These are phyloP conservation scores for Verticillium dahliae DNA, from an alignment of 2,329 filamentous ascomycete species.

Conservation along the genomic window DNA sequence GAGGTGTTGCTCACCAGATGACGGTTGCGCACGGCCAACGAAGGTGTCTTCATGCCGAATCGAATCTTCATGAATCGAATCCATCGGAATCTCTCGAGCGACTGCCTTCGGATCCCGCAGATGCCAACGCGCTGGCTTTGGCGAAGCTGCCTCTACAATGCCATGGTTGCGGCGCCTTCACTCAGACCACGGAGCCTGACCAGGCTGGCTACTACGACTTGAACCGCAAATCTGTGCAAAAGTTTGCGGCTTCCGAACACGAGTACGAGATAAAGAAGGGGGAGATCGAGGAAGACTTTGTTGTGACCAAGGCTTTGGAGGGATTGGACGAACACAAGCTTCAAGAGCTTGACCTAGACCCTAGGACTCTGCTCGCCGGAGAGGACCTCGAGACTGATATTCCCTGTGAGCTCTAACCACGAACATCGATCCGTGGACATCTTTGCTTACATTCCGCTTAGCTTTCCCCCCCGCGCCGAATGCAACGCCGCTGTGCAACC, in stretches of 20 bases:
- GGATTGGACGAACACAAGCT: constrained; percentile 34
- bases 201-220: constrained; percentile 52
- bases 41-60: constrained; percentile 19
- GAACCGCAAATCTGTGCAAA: constrained; percentile 41
- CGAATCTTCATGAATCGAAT: constrained; percentile 1
- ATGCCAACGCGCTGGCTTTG: not conserved
- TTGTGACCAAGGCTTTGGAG: constrained; percentile 40
- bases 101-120: not conserved
- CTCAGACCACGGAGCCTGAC: constrained; percentile 45
- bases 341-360: constrained; percentile 37
- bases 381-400: constrained; percentile 14
- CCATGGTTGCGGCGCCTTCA: constrained; percentile 58
- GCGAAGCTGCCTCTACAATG: constrained; percentile 48
- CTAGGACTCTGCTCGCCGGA: constrained; percentile 27
- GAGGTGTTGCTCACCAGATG: not conserved
- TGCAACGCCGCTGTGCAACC: constrained; percentile 64
- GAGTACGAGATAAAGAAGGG: constrained; percentile 2
- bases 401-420: not conserved
- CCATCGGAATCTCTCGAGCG: not conserved
- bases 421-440: not conserved
- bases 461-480: constrained; percentile 1
- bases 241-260: constrained; percentile 34
- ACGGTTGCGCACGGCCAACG: constrained; percentile 8
- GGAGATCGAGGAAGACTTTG: constrained; percentile 30
- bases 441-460: not conserved